Evolutionary conservation across 495 filamentous ascomycete species (phyloP), one percentile per base, ranked within the genome.

Genomic region (Penicillium bovifimosum): DNA sequence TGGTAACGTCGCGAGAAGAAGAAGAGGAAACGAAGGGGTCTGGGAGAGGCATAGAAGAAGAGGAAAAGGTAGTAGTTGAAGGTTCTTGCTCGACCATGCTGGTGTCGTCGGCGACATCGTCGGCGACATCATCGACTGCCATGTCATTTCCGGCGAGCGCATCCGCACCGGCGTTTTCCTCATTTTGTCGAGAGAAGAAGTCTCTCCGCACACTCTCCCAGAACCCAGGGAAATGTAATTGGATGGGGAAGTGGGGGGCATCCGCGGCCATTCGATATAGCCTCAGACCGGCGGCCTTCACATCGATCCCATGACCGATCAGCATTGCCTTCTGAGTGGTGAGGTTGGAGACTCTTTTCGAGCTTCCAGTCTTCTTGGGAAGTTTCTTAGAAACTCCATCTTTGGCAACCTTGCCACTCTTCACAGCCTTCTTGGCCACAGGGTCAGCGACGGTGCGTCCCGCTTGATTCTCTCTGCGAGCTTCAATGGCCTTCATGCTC

Each of bases 401-500:
- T 34, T 50, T 53, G 9, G 17, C 18, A 32, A 24, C 29, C 31
- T 56, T 53, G 5, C n/a, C 52, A 45, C 27, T 27, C 40, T 50
- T 53, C 11, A n/a, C n/a, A 32, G 16, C 29, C 31, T 56, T 53
- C 2, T 17, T 14, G 4, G 17, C 9, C 16, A 35, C 3, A 7
- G 47, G 43, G 1, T 33, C 13, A 13, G 53, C 64, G 67, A 20
- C 60, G 46, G 44, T 61, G 56, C 7, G 57, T 58, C 38, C 64
- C 49, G 20, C 56, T 52, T 0, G 63, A 69, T 38, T 70, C 62
- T n/a, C n/a, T n/a, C n/a, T n/a, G 9, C 66, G 35, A 6, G 71
- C 67, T 45, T 76, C 74, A 14, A 75, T 53, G 13, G 72, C 72
- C 11, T 65, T 60, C 9, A 62, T 62, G 2, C 72, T 75, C 0